Percentiles rank a stretch among this genome's conserved stretches.
Evolutionary conservation across 1,284 basidiomycete species (phyloP).

Genomic region (Trametes pubescens): DNA sequence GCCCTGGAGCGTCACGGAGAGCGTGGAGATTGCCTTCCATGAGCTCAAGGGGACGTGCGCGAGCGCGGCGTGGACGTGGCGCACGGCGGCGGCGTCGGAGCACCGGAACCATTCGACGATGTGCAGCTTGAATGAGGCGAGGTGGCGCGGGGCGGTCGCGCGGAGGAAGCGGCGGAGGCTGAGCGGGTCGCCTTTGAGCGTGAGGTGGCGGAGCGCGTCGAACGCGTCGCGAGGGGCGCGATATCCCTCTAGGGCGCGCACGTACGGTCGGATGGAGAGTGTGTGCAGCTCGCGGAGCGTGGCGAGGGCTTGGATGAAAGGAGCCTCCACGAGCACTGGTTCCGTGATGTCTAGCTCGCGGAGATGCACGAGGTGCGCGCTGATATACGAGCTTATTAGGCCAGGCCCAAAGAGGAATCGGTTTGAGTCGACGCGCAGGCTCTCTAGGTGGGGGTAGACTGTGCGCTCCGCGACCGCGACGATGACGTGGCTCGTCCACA

Average conservation of each 20-base stretch:
- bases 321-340: not conserved
- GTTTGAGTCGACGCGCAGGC: not conserved
- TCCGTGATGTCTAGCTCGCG: not conserved
- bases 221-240: not conserved
- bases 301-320: not conserved
- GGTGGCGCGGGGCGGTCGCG: not conserved
- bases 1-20: not conserved
- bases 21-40: not conserved
- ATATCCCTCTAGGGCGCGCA: no score
- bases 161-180: not conserved
- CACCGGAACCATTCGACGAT: constrained; percentile 1
- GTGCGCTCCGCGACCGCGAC: not conserved
- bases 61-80: not conserved
- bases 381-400: not conserved
- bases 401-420: not conserved
- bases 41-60: not conserved
- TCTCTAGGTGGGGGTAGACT: not conserved
- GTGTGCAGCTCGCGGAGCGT: not conserved
- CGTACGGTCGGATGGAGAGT: not conserved
- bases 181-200: not conserved
- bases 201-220: not conserved
- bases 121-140: not conserved
- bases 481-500: not conserved
- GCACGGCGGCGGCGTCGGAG: not conserved
- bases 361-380: not conserved